Evolutionary conservation across 2,329 filamentous ascomycete genomes (phyloP), one percentile per base, ranked within the genome.

Genomic region (Fusarium nematophilum): DNA sequence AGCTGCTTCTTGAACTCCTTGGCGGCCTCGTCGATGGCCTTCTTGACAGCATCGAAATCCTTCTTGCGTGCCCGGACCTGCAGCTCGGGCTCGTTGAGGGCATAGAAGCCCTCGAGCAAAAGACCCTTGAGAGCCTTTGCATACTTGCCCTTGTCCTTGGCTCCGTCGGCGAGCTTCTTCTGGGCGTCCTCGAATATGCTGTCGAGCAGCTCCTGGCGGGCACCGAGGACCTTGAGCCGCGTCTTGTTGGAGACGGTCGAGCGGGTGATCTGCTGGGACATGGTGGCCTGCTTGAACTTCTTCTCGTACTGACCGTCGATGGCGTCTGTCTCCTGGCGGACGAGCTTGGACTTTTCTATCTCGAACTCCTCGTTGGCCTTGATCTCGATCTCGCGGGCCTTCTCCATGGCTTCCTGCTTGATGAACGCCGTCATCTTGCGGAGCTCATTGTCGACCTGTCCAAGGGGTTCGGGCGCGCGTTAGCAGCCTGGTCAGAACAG

Each of bases 341-440:
- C 95, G 44, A 99, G 91, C 84, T 97, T 97, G 72, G 93, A 95
- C 82, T 99, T 99, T 77, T 99, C 95, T 76, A 97, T 98, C 75
- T 92, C 91, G 80, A 98, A 98, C 79, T 99, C 95, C 79, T 98
- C 93, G 82, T 98, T 93, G 78, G 95, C 95, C 81, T 98, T 98
- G 81, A 98, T 90, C 74, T 95, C 88, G 79, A 99, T 98, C 80
- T 99, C 95, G 75, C 91, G 91, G 71, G 93, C 93, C 81, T 99
- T 99, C 77, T 99, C 95, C 73, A 90, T 86, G 56, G 95, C 95
- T 83, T 99, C 95, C 82, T 98, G 95, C 79, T 93, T 92, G 88
- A 99, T 99, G 87, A 99, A 99, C 75, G 93, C 94, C 57, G 95
- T 98, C 95, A 99, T 99, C 87, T 99, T 99, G 85, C 92, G 93